Percentiles rank a stretch among this genome's conserved stretches.
Conservation (phyloP, 2,329 filamentous ascomycete species). For the Xylariaceae sp. region DNA sequence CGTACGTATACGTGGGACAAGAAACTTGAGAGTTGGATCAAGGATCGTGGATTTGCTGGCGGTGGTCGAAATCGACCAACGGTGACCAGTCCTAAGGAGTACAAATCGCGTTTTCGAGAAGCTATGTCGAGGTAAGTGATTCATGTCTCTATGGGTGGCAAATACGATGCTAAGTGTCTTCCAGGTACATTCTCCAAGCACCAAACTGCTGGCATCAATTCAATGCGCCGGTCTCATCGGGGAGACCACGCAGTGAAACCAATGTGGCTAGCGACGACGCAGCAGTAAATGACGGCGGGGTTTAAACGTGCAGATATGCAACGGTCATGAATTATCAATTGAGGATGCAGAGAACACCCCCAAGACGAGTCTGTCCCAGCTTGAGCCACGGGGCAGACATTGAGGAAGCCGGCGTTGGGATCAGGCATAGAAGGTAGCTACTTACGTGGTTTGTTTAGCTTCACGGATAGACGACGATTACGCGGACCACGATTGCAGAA, state of each 20-base stretch:
- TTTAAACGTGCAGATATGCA: not conserved
- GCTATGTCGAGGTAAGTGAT: conserved; percentile 77
- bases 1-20: conserved; percentile 99
- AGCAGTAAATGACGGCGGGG: conserved; percentile 3
- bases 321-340: not conserved
- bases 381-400: not conserved
- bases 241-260: conserved; percentile 26
- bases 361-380: not conserved
- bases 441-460: not conserved
- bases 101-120: conserved; percentile 91
- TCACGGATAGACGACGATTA: conserved; percentile 1
- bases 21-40: conserved; percentile 99
- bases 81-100: conserved; percentile 95
- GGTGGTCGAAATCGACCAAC: conserved; percentile 80
- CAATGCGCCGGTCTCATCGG: conserved; percentile 31
- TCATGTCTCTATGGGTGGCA: not conserved
- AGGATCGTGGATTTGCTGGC: conserved; percentile 81
- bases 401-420: not conserved
- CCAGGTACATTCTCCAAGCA: conserved; percentile 66
- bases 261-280: conserved; percentile 24
- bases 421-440: not conserved
- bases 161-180: conserved; percentile 13
- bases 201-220: conserved; percentile 76
- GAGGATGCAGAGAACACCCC: not conserved
- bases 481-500: conserved; percentile 2